A percentile compares a stretch with the other conserved stretches of the same genome.
These are phyloP conservation scores for Trichoderma sp. DNA, from an alignment of 2,329 filamentous ascomycete species.

Conservation along the genomic window DNA sequence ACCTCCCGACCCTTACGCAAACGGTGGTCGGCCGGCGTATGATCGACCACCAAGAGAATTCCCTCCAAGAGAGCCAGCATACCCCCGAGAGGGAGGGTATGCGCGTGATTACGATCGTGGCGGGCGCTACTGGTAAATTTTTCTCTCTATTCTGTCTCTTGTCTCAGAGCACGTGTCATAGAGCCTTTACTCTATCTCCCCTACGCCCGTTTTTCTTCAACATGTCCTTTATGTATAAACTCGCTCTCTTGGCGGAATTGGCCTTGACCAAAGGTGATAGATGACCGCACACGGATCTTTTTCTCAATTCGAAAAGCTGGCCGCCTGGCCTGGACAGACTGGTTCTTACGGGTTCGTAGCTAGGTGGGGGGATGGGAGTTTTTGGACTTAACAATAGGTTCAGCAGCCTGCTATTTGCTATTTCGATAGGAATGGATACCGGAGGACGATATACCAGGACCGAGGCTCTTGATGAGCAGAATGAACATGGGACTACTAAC, in stretches of 20 bases:
- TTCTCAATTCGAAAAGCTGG: constrained; percentile 2
- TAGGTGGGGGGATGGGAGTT: background rate
- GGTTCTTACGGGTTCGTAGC: background rate
- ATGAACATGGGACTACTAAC: background rate
- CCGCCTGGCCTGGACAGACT: background rate
- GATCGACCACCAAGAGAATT: constrained; percentile 56
- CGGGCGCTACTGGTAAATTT: constrained; percentile 52
- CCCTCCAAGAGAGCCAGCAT: constrained; percentile 47
- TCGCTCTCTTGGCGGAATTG: constrained; percentile 32
- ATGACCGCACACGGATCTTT: constrained; percentile 27
- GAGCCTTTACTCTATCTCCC: background rate
- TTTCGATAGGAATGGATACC: constrained; percentile 10
- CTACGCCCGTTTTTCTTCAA: background rate
- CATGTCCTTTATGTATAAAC: constrained; percentile 1
- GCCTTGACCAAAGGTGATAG: constrained; percentile 41
- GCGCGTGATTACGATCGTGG: constrained; percentile 53
- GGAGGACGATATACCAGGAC: background rate
- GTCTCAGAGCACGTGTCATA: background rate
- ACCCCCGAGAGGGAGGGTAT: constrained; percentile 43
- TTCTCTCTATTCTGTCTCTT: constrained; percentile 26
- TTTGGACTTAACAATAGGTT: background rate
- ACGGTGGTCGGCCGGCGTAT: constrained; percentile 54
- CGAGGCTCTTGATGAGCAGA: constrained; percentile 15
- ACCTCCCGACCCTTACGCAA: constrained; percentile 63
- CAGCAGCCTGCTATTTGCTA: constrained; percentile 19